These are phyloP conservation scores for Candida yuanshanica DNA, from an alignment of 805 yeast species.

Conservation along the genomic window DNA sequence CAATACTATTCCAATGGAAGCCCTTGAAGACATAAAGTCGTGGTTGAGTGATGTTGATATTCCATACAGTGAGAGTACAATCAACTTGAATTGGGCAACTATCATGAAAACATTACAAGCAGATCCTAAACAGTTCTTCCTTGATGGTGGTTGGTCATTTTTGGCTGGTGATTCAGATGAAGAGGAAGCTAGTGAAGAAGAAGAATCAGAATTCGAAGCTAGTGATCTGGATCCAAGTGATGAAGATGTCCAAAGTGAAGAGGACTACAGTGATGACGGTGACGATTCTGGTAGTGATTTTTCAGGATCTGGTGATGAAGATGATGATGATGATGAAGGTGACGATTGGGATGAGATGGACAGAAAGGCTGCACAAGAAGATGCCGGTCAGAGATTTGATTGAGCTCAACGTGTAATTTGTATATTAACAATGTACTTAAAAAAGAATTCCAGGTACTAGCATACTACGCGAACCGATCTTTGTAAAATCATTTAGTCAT, in stretches of 20 bases:
- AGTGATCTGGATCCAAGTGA: conserved; percentile 39
- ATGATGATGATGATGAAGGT: conserved; percentile 34
- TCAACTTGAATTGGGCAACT: conserved; percentile 91
- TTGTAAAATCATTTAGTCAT: no score
- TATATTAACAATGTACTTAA: not conserved
- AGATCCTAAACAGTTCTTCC: conserved; percentile 91
- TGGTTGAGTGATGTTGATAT: conserved; percentile 98
- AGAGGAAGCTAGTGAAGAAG: conserved; percentile 47
- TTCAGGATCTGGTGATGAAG: conserved; percentile 25
- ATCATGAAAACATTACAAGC: conserved; percentile 91
- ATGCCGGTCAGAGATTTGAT: conserved; percentile 25
- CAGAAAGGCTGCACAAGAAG: conserved; percentile 22
- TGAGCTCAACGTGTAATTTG: not conserved
- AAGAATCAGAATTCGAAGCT: conserved; percentile 45
- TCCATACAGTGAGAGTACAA: conserved; percentile 90
- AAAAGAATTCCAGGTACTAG: not conserved
- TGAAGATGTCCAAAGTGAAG: conserved; percentile 35
- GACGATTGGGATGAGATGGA: conserved; percentile 30
- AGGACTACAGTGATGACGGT: conserved; percentile 29
- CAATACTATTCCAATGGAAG: conserved; percentile 90
- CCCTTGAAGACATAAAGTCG: conserved; percentile 85
- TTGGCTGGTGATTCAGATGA: conserved; percentile 83
- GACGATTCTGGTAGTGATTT: conserved; percentile 27
- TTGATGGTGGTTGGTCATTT: conserved; percentile 95
- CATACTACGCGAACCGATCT: no score